Evolutionary conservation across 148 eudicot species (phyloP).

Genomic region (Fagopyrum tataricum): DNA sequence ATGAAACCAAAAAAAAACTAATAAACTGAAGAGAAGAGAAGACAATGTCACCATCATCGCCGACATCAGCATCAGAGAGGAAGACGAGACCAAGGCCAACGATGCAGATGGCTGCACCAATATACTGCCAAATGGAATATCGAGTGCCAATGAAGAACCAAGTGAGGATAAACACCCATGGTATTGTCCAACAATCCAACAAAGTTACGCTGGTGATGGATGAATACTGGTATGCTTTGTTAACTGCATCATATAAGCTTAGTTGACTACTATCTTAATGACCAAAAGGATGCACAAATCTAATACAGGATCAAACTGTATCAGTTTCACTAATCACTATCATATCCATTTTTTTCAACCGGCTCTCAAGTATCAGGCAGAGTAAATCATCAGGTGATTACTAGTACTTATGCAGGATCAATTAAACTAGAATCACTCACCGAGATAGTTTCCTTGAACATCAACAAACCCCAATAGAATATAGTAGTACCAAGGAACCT

Average conservation of each 20-base stretch:
- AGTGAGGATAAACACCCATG: conserved; percentile 80
- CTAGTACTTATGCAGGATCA: neutral
- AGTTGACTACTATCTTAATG: neutral
- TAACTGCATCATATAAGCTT: conserved; percentile 38
- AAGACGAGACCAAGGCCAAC: conserved; percentile 67
- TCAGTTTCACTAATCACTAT: no score
- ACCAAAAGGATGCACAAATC: neutral
- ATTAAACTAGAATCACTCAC: conserved; percentile 30
- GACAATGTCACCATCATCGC: conserved; percentile 56
- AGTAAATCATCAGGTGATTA: neutral
- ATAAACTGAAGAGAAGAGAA: neutral
- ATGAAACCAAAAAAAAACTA: neutral
- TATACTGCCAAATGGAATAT: conserved; percentile 68
- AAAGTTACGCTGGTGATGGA: conserved; percentile 85
- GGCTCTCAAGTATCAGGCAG: neutral
- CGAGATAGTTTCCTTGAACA: conserved; percentile 79
- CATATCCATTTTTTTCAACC: neutral
- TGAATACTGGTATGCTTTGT: conserved; percentile 68
- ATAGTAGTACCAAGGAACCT: conserved; percentile 94
- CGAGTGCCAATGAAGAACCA: conserved; percentile 62
- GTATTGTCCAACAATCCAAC: conserved; percentile 78
- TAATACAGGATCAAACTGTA: no score
- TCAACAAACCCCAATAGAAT: conserved; percentile 61
- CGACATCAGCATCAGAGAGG: conserved; percentile 70
- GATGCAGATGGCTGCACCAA: conserved; percentile 64